phyloP scores from a whole-genome alignment of 2,329 filamentous ascomycete genomes.

The Cytospora chrysosperma region DNA sequence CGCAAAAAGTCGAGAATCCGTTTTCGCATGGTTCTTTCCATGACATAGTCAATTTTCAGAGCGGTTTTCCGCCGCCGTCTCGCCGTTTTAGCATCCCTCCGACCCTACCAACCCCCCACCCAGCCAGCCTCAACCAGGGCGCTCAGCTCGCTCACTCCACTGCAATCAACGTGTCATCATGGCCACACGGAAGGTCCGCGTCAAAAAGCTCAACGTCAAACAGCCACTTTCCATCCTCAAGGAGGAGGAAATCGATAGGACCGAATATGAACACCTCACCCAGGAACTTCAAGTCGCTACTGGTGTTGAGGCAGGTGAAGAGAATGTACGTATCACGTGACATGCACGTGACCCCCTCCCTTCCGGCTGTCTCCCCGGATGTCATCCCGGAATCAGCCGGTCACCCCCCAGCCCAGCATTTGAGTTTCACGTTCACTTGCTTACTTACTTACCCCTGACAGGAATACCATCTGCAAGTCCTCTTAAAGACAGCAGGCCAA shows the following conservation, averaged over 20 bases:
- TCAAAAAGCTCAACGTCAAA: constrained; percentile 91
- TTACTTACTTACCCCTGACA: constrained; percentile 43
- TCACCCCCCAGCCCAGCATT: constrained; percentile 7
- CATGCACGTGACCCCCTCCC: constrained; percentile 26
- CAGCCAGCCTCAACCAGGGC: constrained; percentile 7
- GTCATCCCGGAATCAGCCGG: neutral
- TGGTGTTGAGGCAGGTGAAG: constrained; percentile 94
- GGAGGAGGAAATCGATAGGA: constrained; percentile 86
- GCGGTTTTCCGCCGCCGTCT: constrained; percentile 56
- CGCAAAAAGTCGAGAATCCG: constrained; percentile 51
- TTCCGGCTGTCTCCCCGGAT: neutral
- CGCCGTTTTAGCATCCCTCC: constrained; percentile 32
- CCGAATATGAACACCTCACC: constrained; percentile 81
- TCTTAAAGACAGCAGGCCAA: constrained; percentile 57
- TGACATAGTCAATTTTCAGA: constrained; percentile 63
- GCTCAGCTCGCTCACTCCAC: constrained; percentile 24
- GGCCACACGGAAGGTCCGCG: constrained; percentile 69
- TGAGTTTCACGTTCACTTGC: constrained; percentile 23
- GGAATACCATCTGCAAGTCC: constrained; percentile 95
- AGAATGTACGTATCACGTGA: constrained; percentile 73
- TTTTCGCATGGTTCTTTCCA: constrained; percentile 58
- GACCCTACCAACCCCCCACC: constrained; percentile 28
- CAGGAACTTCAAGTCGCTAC: constrained; percentile 86
- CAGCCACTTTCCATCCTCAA: constrained; percentile 82
- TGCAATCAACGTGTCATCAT: constrained; percentile 39